phyloP scores from a whole-genome alignment of 1,284 basidiomycete genomes.

The Ceratorhiza oryzae-sativae region DNA sequence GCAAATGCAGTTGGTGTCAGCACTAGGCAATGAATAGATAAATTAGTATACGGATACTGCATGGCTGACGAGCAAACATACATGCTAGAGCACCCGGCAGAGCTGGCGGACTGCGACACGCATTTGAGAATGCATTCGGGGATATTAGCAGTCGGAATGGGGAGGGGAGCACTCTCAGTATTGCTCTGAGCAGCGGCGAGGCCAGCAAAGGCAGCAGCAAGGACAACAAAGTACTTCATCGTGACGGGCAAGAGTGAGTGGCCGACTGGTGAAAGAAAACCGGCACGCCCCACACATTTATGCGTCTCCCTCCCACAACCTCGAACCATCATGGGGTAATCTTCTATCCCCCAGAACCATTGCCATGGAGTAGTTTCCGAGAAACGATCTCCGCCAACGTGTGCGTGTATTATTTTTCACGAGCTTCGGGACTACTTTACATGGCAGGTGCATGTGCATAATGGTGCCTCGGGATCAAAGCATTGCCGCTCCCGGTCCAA shows the following conservation, averaged over 20 bases:
- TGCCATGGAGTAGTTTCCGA: background rate
- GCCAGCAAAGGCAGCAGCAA: slow-evolving; percentile 15
- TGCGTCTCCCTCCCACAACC: background rate
- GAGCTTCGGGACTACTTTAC: background rate
- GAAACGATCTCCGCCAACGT: background rate
- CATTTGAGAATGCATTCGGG: background rate
- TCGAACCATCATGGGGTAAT: background rate
- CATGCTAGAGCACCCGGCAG: slow-evolving; percentile 2
- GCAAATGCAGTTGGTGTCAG: slow-evolving; percentile 7
- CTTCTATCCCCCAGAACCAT: background rate
- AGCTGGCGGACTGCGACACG: slow-evolving; percentile 5
- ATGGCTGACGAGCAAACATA: background rate
- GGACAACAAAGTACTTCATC: slow-evolving; percentile 23
- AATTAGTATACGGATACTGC: background rate
- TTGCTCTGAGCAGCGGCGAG: slow-evolving; percentile 19
- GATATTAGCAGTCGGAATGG: background rate
- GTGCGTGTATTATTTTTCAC: background rate
- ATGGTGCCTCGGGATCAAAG: background rate
- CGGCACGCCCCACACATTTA: background rate
- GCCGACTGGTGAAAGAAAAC: background rate
- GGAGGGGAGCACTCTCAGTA: background rate
- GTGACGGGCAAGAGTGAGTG: background rate
- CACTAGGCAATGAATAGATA: background rate
- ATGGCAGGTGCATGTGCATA: background rate
- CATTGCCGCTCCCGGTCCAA: background rate